Base-by-base conservation (phyloP, 2,329 filamentous ascomycete species). In the Fusarium pseudonygamai region DNA sequence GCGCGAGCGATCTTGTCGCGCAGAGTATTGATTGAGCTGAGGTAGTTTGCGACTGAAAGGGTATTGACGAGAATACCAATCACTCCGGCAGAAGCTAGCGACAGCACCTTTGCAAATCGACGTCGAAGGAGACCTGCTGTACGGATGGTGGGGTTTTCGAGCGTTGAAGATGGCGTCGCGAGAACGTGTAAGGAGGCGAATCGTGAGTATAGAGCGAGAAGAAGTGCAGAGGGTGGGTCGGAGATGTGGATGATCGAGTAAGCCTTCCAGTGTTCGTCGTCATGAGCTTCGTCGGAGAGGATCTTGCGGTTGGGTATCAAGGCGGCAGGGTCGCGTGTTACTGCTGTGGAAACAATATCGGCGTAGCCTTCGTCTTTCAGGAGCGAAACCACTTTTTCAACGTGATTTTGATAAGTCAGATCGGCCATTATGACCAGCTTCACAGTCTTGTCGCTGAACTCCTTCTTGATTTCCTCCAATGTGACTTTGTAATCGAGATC, bases 51-150 rank as follows among this genome's bases (percentile, higher is more conserved):
- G 11, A 98, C 94, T 28, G 93, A 96, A 9, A 99, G 90, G 0
- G 96, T 99, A 82, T 98, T 98, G 82, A 99, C 95, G 3, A 99
- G 86, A 69, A 99, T 97, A 13, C 96, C 96, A 76, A 98, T 94
- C 57, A 98, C 91, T 26, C 94, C 91, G 1, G 92, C 93, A 0
- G 94, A 94, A 24, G 92, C 90, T 34, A 98, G 90, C 1, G 90
- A 91, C 4, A 96, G 92, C 16, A 98, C 87, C 65, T 96, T 91
- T 2, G 93, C 96, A 82, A 98, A 99, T 42, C 96, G 93, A 6
- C 96, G 92, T 32, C 94, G 92, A 22, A 99, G 89, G 15, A 90
- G 82, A 8, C 84, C 84, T 7, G 85, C 82, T 3, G 90, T 87
- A 13, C 85, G 85, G 55, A 79, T 80, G 13, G 81, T 84, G 7